Evolutionary conservation across 2,329 filamentous ascomycete species (phyloP), one percentile per base, ranked within the genome.

Genomic region (Cryphonectria naterciae): DNA sequence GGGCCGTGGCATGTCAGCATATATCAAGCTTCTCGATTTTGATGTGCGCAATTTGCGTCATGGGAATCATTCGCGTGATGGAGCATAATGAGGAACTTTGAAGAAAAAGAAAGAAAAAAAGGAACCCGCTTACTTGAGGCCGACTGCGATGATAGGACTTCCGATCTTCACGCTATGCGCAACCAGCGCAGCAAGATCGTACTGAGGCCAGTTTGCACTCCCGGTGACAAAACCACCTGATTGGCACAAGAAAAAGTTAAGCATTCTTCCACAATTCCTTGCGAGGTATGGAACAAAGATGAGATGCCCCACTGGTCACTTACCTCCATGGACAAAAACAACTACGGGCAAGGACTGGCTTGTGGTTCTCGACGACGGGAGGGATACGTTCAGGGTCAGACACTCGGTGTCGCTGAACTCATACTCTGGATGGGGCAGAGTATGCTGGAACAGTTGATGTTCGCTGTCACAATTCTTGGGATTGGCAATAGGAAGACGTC

Each of bases 171-270:
- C 76, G 0, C 84, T 84, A 6, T 85, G 74, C 72, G 81, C 80
- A 4, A 87, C 84, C 6, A 88, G 72, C 0, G 81, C 76, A 6
- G 77, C 77, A 28, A 83, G 77, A 72, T 87, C 83, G 73, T 85
- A 86, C 52, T 87, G 84, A 0, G 86, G 86, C 80, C 85, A 88
- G 60, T 81, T 86, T 58, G 82, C 85, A 4, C 84, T 84, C 2
- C 86, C 86, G 2, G 84, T 79, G 2, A 78, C 77, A 65, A 86
- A 84, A 0, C 83, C 86, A 15, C 58, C 58, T 61, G 7, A n/a
- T 39, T 22, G 25, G 35, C 19, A 8, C 35, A 37, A 39, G 11
- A 39, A 17, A 35, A 39, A 25, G 58, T 61, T 11, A 39, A 22
- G 11, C 1, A 22, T 37, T 17, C 5, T 37, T 35, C 1, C 22